A percentile compares a stretch with the other conserved stretches of the same genome.
These are phyloP conservation scores for Rubroboletus pulcherrimus DNA, from an alignment of 768 basidiomycete species.

Conservation along the genomic window DNA sequence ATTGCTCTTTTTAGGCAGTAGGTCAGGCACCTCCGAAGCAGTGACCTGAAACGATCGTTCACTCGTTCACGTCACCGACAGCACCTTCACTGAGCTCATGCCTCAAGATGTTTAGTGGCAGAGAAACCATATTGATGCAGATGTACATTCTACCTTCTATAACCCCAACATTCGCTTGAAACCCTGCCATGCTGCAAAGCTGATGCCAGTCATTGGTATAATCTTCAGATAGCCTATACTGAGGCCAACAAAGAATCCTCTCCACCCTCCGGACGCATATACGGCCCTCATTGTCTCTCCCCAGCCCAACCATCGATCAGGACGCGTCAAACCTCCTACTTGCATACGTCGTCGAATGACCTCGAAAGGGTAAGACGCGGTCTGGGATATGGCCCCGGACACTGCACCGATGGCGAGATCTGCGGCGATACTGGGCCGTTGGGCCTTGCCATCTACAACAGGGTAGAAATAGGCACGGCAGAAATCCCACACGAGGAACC, in stretches of 20 bases:
- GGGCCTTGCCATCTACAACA: constrained; percentile 37
- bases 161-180: constrained; percentile 29
- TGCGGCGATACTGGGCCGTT: constrained; percentile 42
- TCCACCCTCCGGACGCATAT: constrained; percentile 67
- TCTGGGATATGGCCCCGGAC: constrained; percentile 83
- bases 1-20: no score
- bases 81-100: neutral
- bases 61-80: neutral
- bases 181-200: constrained; percentile 84
- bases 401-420: constrained; percentile 84
- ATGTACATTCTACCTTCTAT: constrained; percentile 18
- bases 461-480: constrained; percentile 60
- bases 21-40: neutral
- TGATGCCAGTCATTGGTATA: constrained; percentile 93
- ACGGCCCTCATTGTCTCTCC: constrained; percentile 71
- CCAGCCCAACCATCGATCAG: constrained; percentile 74
- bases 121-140: neutral
- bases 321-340: constrained; percentile 80
- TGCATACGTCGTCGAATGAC: constrained; percentile 92
- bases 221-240: constrained; percentile 92
- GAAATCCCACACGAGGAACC: constrained; percentile 89
- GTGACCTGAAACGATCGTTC: neutral
- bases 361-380: constrained; percentile 92
- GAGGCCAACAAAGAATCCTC: constrained; percentile 89
- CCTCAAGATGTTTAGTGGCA: neutral